Percentiles rank a stretch among this genome's conserved stretches.
Evolutionary conservation across 2,329 filamentous ascomycete species (phyloP).

Genomic region (Aureobasidium lini): DNA sequence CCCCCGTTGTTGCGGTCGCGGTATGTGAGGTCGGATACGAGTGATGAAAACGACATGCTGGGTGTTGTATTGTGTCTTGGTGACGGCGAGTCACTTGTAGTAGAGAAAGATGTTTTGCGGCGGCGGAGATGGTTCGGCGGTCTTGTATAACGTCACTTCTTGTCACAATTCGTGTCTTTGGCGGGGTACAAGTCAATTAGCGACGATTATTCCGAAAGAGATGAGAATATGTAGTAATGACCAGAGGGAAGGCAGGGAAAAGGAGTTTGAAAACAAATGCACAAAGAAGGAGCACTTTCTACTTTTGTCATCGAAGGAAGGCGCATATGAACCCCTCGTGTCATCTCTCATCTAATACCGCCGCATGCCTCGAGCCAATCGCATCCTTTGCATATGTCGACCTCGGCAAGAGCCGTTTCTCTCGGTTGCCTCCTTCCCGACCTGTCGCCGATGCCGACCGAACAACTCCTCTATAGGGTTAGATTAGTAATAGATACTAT

Average conservation of each 20-base stretch:
- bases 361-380: constrained; percentile 9
- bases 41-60: constrained; percentile 45
- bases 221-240: neutral
- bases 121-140: constrained; percentile 3
- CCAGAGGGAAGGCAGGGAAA: neutral
- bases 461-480: neutral
- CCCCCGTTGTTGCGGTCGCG: constrained; percentile 35
- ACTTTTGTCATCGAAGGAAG: neutral
- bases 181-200: neutral
- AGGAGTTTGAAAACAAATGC: neutral
- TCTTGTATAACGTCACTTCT: neutral
- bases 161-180: neutral
- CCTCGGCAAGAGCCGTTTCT: neutral
- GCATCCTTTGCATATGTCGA: neutral
- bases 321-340: neutral
- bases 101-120: constrained; percentile 5
- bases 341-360: neutral
- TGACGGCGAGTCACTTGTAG: neutral
- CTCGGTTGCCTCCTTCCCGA: neutral
- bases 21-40: constrained; percentile 45
- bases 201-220: neutral
- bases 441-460: neutral
- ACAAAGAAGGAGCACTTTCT: neutral
- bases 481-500: too few species aligned
- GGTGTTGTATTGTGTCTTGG: neutral